Evolutionary conservation across 2,329 filamentous ascomycete genomes (phyloP), one percentile per base, ranked within the genome.

Genomic region (Septoria linicola): DNA sequence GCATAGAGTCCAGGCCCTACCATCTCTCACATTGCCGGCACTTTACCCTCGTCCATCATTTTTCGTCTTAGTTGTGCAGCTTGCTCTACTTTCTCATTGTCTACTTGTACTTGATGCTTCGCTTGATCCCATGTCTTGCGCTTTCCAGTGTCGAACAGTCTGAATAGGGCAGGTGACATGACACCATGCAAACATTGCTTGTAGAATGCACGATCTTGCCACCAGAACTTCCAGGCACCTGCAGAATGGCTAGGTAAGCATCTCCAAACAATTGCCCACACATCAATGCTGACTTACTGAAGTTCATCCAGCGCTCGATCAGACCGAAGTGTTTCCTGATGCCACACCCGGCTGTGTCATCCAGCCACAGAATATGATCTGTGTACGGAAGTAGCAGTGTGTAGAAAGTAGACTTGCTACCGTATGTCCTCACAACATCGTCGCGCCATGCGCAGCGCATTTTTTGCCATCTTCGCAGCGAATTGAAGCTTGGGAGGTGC

Each of bases 341-440:
- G 2, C 63, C 63, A 25, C 60, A 62, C 6, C 68, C 69, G 1
- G 68, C 65, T 10, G 59, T 62, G 11, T 65, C 57, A 42, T 70
- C 63, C 21, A 68, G 37, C 65, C 67, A 72, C 5, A 43, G 41
- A 16, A 63, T 47, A 16, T 60, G 59, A 44, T 63, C 54, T 37
- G 58, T 55, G 1, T 55, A 54, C n/a, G 57, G 55, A 1, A 64
- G 47, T 8, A 59, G 48, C 8, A 54, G 56, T 1, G 42, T 16
- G 37, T 63, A 57, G 39, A 64, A 64, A n/a, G 55, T 60, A 1
- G 51, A 43, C 20, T 16, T 10, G 2, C 32, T 42, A 6, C 54
- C 48, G n/a, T 43, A 31, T 2, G 45, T 49, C 25, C 49, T 58
- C 7, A 49, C 27, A 2, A 55, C 39, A 3, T 59, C 46, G 0